These are phyloP conservation scores for Candida dubliniensis DNA, from an alignment of 1,139 yeast species.

Conservation along the genomic window DNA sequence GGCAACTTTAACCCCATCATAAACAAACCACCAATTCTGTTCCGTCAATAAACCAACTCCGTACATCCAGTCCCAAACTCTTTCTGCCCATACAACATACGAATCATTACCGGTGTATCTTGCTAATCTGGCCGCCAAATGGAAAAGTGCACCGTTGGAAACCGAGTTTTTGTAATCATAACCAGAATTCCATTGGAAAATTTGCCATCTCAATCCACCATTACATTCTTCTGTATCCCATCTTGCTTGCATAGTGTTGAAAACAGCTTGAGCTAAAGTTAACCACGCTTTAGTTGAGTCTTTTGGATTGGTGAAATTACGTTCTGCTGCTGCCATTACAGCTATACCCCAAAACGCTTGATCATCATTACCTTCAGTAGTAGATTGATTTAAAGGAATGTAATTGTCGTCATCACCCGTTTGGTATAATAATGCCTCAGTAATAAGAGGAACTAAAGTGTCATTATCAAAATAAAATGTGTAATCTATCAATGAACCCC, in stretches of 20 bases:
- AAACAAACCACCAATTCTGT: constrained; percentile 51
- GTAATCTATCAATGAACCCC: constrained; percentile 75
- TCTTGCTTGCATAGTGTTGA: constrained; percentile 84
- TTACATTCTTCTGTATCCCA: constrained; percentile 78
- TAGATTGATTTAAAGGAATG: constrained; percentile 72
- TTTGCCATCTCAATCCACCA: constrained; percentile 97
- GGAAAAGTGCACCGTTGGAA: constrained; percentile 87
- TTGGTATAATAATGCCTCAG: constrained; percentile 62
- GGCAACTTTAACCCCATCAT: constrained; percentile 76
- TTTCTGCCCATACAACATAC: constrained; percentile 78
- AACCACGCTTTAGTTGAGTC: constrained; percentile 55
- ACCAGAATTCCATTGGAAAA: constrained; percentile 91
- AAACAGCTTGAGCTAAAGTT: constrained; percentile 73
- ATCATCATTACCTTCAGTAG: constrained; percentile 89
- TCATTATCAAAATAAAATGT: constrained; percentile 62
- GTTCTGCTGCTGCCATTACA: constrained; percentile 80
- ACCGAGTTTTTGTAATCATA: constrained; percentile 90
- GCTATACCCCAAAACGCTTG: constrained; percentile 91
- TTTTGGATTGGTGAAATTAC: constrained; percentile 68
- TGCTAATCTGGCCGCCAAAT: constrained; percentile 82
- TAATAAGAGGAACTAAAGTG: constrained; percentile 55
- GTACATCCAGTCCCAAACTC: constrained; percentile 79
- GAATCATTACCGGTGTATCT: constrained; percentile 74
- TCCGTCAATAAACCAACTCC: constrained; percentile 57
- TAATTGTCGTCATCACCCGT: constrained; percentile 66